phyloP scores from a whole-genome alignment of 257 asterid genomes.

The Lithospermum erythrorhizon region DNA sequence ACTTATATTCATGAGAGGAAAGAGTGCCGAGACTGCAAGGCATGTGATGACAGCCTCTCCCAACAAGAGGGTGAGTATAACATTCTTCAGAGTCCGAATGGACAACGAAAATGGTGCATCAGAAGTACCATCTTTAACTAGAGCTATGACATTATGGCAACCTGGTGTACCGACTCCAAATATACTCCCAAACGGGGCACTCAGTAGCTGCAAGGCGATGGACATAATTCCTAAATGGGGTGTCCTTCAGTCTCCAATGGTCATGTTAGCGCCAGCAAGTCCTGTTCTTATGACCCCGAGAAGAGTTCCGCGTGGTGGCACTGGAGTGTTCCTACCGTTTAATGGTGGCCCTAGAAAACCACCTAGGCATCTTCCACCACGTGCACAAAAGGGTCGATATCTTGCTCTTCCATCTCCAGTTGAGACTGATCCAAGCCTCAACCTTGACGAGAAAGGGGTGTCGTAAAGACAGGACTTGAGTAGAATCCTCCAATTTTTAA shows the following conservation, averaged over 20 bases:
- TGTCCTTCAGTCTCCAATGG: constrained; percentile 48
- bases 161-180: constrained; percentile 43
- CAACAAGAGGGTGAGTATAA: constrained; percentile 73
- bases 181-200: constrained; percentile 24
- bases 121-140: constrained; percentile 22
- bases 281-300: constrained; percentile 46
- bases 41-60: constrained; percentile 88
- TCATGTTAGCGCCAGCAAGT: constrained; percentile 60
- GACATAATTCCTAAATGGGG: constrained; percentile 70
- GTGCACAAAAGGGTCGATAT: constrained; percentile 68
- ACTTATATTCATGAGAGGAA: constrained; percentile 86
- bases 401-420: constrained; percentile 53
- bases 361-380: constrained; percentile 77
- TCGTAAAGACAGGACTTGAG: background rate
- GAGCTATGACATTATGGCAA: constrained; percentile 78
- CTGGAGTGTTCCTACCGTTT: constrained; percentile 93
- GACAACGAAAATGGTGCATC: constrained; percentile 28
- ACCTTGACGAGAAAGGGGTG: constrained; percentile 20
- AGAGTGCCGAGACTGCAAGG: constrained; percentile 82
- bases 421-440: constrained; percentile 30
- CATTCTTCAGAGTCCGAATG: constrained; percentile 65
- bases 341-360: constrained; percentile 45
- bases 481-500: background rate
- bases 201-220: constrained; percentile 22
- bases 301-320: constrained; percentile 60